Evolutionary conservation across 1,284 basidiomycete species (phyloP).

Genomic region (Boletellus sp.): DNA sequence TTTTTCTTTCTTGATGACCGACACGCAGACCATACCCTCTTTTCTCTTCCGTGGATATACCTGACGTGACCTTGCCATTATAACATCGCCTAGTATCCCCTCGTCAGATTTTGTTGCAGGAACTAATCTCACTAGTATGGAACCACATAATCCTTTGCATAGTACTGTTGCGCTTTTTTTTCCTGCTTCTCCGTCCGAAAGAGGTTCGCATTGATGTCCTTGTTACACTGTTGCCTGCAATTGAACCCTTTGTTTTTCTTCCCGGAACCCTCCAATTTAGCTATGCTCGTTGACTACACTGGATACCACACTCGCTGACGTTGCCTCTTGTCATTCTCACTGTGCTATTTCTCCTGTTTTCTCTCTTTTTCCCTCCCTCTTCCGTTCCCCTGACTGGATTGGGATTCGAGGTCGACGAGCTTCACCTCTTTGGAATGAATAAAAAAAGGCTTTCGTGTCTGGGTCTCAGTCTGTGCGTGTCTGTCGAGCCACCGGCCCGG

Average conservation of each 20-base stretch:
- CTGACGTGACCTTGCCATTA: slow-evolving; percentile 9
- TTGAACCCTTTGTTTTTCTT: not conserved
- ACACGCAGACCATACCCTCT: slow-evolving; percentile 4
- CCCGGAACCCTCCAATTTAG: slow-evolving; percentile 1
- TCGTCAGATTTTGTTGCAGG: slow-evolving; percentile 16
- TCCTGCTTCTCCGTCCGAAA: not conserved
- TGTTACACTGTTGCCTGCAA: not conserved
- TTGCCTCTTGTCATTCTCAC: not conserved
- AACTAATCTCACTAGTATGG: slow-evolving; percentile 20
- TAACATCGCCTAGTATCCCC: slow-evolving; percentile 11
- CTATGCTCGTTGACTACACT: slow-evolving; percentile 4
- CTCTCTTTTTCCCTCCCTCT: not conserved
- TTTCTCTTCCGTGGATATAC: slow-evolving; percentile 7
- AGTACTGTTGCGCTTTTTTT: not conserved
- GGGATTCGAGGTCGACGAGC: slow-evolving; percentile 2
- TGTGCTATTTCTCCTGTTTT: not conserved
- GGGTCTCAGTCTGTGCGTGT: too few species aligned
- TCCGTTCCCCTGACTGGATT: slow-evolving; percentile 1
- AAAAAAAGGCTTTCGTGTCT: not conserved
- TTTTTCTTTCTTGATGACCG: slow-evolving; percentile 10
- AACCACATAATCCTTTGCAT: slow-evolving; percentile 20
- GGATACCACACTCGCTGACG: slow-evolving; percentile 23
- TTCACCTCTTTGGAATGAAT: slow-evolving; percentile 3
- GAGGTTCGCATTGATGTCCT: slow-evolving; percentile 9
- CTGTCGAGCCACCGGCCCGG: too few species aligned